A percentile compares a stretch with the other conserved stretches of the same genome.
These are phyloP conservation scores for Silybum marianum DNA, from an alignment of 129 eudicot species.

Conservation along the genomic window DNA sequence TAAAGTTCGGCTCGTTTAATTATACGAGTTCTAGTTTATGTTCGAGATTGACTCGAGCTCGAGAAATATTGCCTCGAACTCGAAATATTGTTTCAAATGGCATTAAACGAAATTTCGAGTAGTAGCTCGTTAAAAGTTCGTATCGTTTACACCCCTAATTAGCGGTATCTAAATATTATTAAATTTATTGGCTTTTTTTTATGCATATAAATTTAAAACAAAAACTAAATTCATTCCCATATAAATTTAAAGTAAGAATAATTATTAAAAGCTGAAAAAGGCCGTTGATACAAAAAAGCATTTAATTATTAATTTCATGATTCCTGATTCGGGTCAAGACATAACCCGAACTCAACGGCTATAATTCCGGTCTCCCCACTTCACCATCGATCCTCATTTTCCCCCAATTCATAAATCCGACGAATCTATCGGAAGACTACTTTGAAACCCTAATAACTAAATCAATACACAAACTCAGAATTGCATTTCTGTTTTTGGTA, in stretches of 20 bases:
- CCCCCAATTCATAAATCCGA: constrained; percentile 27
- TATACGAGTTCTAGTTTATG: no score
- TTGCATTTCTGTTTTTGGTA: constrained; percentile 20
- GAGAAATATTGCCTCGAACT: no score
- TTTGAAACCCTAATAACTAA: constrained; percentile 20
- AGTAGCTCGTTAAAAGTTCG: no score
- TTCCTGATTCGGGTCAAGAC: constrained; percentile 34
- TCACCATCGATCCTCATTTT: constrained; percentile 10
- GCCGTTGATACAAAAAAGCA: constrained; percentile 19
- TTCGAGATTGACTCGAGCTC: no score
- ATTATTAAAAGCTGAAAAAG: not conserved
- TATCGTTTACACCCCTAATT: no score
- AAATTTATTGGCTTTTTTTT: not conserved
- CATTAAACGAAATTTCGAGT: no score
- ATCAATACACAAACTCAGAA: constrained; percentile 12
- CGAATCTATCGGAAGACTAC: constrained; percentile 23
- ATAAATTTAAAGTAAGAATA: not conserved
- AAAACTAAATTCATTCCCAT: no score
- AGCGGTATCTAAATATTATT: no score
- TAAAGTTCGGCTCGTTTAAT: no score
- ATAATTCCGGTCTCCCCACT: constrained; percentile 44
- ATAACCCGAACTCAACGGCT: constrained; percentile 67
- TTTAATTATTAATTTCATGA: not conserved
- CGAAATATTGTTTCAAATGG: no score
- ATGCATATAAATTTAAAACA: not conserved